Evolutionary conservation across 1,139 yeast species (phyloP), one percentile per base, ranked within the genome.

Genomic region (Wickerhamomyces sp.): DNA sequence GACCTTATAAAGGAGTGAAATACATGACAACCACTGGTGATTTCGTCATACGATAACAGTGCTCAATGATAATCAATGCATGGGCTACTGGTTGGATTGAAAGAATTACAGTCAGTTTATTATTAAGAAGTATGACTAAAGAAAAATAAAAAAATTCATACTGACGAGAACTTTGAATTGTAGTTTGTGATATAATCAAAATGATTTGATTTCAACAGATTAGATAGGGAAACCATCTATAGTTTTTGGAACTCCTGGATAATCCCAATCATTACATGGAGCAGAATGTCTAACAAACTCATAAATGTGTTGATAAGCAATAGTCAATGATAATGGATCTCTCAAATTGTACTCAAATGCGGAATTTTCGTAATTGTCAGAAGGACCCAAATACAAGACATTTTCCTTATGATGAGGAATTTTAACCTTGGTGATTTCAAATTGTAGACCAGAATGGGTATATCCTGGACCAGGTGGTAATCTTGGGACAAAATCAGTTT

Each of bases 1-100:
- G 82, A 58, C 95, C 96, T 0, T 93, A 82, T 70, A 93, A 91
- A 62, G 98, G 99, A 1, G 97, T 91, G 29, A 86, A 91, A 59
- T 91, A 91, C 60, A 68, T 78, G 11, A 81, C 96, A 6, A 67
- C 68, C 44, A 73, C 87, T 0, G 89, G 85, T 0, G 81, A 83
- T 47, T 80, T 69, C 58, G 45, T 56, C 14, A 58, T 58, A 44
- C 54, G 62, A 47, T 57, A 18, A 18, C 23, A 18, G 23, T 18
- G 23, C 3, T 18, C 23, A 18, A 18, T 18, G 23, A 18, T 18
- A 18, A 18, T 18, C 23, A 18, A 18, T 18, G 5, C 23, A 18
- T 18, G 23, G 4, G 23, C 5, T 18, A 18, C 23, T 18, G 23
- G 4, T 18, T 18, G 23, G 23, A 18, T 18, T 18, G 23, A 18